phyloP scores from a whole-genome alignment of 768 basidiomycete genomes.

The Naematelia aurantialba region DNA sequence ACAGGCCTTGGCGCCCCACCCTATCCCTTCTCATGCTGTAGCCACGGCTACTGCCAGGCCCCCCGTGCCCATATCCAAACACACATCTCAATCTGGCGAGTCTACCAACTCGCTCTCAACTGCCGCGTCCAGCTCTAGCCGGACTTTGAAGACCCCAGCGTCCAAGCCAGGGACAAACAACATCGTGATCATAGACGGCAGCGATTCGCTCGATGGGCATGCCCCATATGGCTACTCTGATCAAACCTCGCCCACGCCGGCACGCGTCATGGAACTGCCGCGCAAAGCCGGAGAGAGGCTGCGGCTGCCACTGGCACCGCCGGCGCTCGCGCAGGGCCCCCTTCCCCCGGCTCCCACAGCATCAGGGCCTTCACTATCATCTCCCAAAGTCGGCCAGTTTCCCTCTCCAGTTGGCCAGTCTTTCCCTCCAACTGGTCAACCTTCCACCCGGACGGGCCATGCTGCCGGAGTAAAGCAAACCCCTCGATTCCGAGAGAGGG shows the following conservation, averaged over 20 bases:
- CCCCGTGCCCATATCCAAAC: constrained; percentile 1
- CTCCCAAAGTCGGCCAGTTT: no score
- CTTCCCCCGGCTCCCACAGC: not conserved
- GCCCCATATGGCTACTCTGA: not conserved
- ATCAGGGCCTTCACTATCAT: not conserved
- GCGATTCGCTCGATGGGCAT: constrained; percentile 17
- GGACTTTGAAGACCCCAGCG: constrained; percentile 39
- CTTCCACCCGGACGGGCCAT: no score
- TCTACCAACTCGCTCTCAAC: constrained; percentile 32
- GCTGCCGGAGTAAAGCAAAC: no score
- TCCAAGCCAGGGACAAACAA: constrained; percentile 17
- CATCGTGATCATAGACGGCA: constrained; percentile 15
- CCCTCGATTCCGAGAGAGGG: no score
- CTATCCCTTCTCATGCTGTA: no score
- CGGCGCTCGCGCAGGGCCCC: constrained; percentile 2
- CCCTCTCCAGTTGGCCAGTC: no score
- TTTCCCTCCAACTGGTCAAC: no score
- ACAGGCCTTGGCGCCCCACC: not conserved
- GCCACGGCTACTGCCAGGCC: no score
- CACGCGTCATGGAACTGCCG: not conserved
- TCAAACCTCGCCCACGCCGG: not conserved
- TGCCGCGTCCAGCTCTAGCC: constrained; percentile 33
- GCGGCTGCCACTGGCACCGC: not conserved
- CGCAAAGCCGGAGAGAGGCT: not conserved
- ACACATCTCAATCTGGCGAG: constrained; percentile 1